Evolutionary conservation across 495 filamentous ascomycete genomes (phyloP).

Genomic region (Articulospora tetracladia): DNA sequence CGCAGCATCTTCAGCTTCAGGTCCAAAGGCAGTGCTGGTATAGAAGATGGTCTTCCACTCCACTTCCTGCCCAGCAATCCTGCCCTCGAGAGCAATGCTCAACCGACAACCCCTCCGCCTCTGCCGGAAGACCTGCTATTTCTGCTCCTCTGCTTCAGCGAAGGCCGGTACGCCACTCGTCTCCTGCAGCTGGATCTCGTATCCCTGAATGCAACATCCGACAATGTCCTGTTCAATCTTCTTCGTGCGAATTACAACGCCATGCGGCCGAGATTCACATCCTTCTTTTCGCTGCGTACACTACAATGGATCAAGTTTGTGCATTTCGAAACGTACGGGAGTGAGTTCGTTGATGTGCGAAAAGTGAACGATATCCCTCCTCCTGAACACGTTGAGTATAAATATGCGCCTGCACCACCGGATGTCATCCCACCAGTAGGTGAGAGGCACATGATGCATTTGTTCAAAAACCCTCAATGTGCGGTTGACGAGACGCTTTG

Average conservation of each 20-base stretch:
- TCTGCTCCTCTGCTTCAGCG: conserved; percentile 14
- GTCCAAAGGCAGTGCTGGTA: background rate
- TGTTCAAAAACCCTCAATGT: conserved; percentile 9
- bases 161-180: conserved; percentile 13
- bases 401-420: conserved; percentile 14
- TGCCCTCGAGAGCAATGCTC: background rate
- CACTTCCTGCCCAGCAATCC: background rate
- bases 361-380: conserved; percentile 16
- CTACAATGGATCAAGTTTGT: conserved; percentile 17
- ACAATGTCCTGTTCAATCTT: conserved; percentile 12
- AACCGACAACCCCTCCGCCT: background rate
- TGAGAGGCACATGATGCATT: conserved; percentile 13
- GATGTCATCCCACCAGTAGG: conserved; percentile 17
- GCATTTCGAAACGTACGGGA: conserved; percentile 11
- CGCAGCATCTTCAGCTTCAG: background rate
- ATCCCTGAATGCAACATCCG: background rate
- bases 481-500: background rate
- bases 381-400: conserved; percentile 8
- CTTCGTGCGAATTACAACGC: conserved; percentile 4
- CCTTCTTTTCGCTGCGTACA: conserved; percentile 3
- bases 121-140: conserved; percentile 1
- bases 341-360: conserved; percentile 13
- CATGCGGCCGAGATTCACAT: background rate
- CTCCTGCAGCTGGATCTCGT: conserved; percentile 15
- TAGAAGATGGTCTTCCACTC: background rate